phyloP scores from a whole-genome alignment of 805 yeast genomes.

The Komagataella populi region DNA sequence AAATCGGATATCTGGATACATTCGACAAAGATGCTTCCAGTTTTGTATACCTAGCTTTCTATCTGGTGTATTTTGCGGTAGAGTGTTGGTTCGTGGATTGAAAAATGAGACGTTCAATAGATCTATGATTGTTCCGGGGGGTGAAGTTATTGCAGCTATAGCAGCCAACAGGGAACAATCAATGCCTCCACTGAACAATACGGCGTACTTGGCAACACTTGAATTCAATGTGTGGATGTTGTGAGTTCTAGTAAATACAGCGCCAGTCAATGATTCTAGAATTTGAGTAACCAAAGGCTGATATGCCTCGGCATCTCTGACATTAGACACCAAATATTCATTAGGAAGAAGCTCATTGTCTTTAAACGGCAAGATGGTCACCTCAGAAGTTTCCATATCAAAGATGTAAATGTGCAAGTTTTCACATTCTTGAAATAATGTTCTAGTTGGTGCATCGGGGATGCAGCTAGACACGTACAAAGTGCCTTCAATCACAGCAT shows the following conservation, averaged over 20 bases:
- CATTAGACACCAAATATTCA: conserved; percentile 6
- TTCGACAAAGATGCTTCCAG: conserved; percentile 31
- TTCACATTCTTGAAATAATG: conserved; percentile 36
- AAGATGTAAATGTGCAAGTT: conserved; percentile 35
- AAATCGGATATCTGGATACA: conserved; percentile 27
- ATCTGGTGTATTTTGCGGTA: conserved; percentile 71
- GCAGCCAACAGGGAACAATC: conserved; percentile 82
- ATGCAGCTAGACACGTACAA: conserved; percentile 34
- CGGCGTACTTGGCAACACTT: conserved; percentile 28
- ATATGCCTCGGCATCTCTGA: neutral
- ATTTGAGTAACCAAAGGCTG: conserved; percentile 8
- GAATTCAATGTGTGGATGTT: conserved; percentile 46
- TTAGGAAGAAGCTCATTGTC: conserved; percentile 6
- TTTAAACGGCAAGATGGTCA: conserved; percentile 10
- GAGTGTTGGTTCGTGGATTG: conserved; percentile 61
- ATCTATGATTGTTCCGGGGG: conserved; percentile 35
- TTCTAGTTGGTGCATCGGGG: conserved; percentile 16
- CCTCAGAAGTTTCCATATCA: conserved; percentile 12
- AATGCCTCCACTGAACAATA: conserved; percentile 88
- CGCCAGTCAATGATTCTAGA: conserved; percentile 14
- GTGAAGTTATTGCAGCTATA: conserved; percentile 22
- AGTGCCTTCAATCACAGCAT: conserved; percentile 17
- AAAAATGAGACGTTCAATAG: conserved; percentile 88
- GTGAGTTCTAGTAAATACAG: conserved; percentile 37
- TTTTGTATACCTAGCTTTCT: conserved; percentile 60